Evolutionary conservation across 1,284 basidiomycete species (phyloP), one percentile per base, ranked within the genome.

Genomic region (Inonotus hispidus): DNA sequence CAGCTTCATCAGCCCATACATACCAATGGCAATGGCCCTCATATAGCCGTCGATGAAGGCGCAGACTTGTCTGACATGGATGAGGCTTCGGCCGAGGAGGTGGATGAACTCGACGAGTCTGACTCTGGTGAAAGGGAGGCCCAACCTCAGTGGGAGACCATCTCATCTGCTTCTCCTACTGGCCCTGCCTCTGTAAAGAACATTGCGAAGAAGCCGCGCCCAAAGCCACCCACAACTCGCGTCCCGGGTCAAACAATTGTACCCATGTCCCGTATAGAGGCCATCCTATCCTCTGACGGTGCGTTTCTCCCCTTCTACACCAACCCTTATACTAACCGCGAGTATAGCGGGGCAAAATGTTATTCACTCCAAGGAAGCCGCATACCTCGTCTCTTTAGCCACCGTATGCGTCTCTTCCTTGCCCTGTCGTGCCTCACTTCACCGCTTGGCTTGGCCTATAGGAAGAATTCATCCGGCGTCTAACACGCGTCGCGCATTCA

Each of bases 401-500:
- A 85, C 88, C 41, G 88, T 90, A 70, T 56, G 82, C 74, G 49
- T 43, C 29, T 57, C 32, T 23, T 39, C 23, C n/a, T 47, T 21
- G 55, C 39, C 50, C 52, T 41, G 45, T 35, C 29, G 47, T 61
- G 7, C 54, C 39, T 23, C 52, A 52, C 10, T 54, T 56, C 47
- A 61, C 55, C 47, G 52, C 16, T 41, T 49, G 29, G 37, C n/a
- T 41, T 49, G 38, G 37, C 41, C 43, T 63, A 21, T 68, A 91
- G 89, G 89, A 91, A 71, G 87, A 90, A 68, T 91, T 91, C 69
- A 81, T 91, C 56, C 88, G 87, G 71, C 78, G 82, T 46, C 75
- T 90, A 65, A 76, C 80, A 5, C 78, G 80, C 68, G 82, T 83
- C 25, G 84, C 83, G 11, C 78, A 85, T 61, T 75, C 77, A 58